phyloP scores from a whole-genome alignment of 306 rosid genomes.

The Fragaria nilgerrensis region DNA sequence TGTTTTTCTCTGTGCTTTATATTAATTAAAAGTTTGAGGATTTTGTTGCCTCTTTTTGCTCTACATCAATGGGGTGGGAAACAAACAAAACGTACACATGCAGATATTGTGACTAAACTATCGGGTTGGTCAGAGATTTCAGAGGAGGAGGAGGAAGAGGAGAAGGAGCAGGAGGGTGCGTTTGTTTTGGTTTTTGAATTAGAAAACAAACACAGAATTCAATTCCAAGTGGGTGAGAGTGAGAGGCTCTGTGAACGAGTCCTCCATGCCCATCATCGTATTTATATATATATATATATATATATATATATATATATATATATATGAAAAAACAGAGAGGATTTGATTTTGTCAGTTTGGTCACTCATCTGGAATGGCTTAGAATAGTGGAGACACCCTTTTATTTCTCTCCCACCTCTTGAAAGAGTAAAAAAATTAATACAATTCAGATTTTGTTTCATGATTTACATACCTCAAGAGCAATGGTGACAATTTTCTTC shows the following conservation, averaged over 20 bases:
- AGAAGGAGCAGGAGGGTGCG: constrained; percentile 5
- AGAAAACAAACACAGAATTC: constrained; percentile 20
- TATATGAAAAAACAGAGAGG: too few species aligned
- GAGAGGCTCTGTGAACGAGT: constrained; percentile 34
- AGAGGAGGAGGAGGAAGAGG: constrained; percentile 25
- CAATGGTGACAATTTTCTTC: background rate
- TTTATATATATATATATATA: background rate
- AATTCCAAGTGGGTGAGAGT: constrained; percentile 36
- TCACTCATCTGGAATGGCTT: constrained; percentile 7
- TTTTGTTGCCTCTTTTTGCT: constrained; percentile 1
- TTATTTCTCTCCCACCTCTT: background rate
- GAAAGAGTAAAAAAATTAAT: background rate
- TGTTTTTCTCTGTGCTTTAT: background rate
- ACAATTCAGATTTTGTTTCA: background rate
- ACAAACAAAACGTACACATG: constrained; percentile 75
- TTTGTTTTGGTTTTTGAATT: constrained; percentile 38
- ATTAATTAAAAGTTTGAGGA: background rate
- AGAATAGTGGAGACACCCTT: background rate
- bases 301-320: background rate
- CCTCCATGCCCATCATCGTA: background rate
- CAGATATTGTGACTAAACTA: constrained; percentile 82
- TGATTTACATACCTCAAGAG: background rate
- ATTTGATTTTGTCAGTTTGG: background rate
- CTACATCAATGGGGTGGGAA: background rate
- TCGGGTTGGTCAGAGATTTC: constrained; percentile 84